Evolutionary conservation across 108 stramenopile species (phyloP), one percentile per base, ranked within the genome.

Genomic region (Nitzschia inconspicua): DNA sequence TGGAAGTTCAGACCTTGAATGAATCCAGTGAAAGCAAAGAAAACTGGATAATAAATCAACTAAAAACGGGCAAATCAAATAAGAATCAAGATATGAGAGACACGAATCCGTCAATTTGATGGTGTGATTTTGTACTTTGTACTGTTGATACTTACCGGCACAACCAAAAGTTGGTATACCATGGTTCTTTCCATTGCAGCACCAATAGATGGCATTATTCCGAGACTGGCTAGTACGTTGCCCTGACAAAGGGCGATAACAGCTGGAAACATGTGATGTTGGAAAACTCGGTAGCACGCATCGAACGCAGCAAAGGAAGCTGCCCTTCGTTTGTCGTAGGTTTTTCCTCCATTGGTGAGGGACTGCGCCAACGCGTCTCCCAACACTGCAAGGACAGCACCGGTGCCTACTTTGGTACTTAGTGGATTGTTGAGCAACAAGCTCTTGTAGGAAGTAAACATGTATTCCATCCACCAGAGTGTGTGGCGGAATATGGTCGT

Each of bases 251-350:
- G 4, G 13, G 19, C 11, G 1, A 78, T 65, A 39, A 84, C 60
- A 1, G 60, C 22, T 0, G 83, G 83, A 44, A 78, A 74, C 7
- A 48, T 42, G 11, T 36, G 28, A 57, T 79, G 78, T 39, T 84
- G 83, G 35, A 78, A 59, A 4, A 73, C 46, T 14, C 83, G 75
- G 35, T 84, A 84, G 31, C 44, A 42, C 42, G 57, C 42, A 64
- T 84, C 83, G 75, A 84, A 84, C 4, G 69, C 49, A 13, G 66
- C 70, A 63, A 84, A 84, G 23, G 76, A 74, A 3, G 53, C 40
- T 0, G 76, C 83, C 14, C 79, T 58, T 16, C 57, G 67, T 34
- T 26, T 43, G 35, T 75, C 68, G 48, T 80, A 80, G 11, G 39
- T 32, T 30, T 25, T 48, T 39, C 37, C 37, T 39, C n/a, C 37